phyloP scores from a whole-genome alignment of 352 stramenopile genomes.

The Phytopythium ostracodes region DNA sequence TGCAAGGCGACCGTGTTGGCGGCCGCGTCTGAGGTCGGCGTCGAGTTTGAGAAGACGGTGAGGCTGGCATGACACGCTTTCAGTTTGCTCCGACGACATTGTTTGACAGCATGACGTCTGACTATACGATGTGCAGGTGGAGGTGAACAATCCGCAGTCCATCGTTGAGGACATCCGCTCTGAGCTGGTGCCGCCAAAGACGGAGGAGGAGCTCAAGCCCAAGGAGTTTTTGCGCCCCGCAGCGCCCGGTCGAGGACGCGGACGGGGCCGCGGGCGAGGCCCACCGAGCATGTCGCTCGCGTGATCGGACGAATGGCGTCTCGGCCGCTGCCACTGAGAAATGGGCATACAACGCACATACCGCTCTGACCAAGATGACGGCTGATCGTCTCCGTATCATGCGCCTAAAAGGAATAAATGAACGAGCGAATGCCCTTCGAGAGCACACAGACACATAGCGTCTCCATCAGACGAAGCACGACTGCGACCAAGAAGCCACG shows the following conservation, averaged over 20 bases:
- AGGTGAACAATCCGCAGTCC: constrained; percentile 62
- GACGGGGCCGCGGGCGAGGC: constrained; percentile 44
- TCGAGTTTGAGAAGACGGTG: constrained; percentile 73
- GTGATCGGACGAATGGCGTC: neutral
- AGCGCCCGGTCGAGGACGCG: constrained; percentile 55
- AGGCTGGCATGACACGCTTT: neutral
- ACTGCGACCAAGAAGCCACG: neutral
- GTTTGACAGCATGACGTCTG: too few relatives aligned
- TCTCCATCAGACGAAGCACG: neutral
- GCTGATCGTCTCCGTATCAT: neutral
- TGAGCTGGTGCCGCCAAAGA: constrained; percentile 46
- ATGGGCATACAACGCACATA: too few relatives aligned
- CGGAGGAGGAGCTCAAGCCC: constrained; percentile 57
- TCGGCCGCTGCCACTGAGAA: neutral
- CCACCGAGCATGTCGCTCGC: constrained; percentile 10
- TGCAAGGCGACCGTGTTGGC: constrained; percentile 83
- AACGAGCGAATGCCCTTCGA: neutral
- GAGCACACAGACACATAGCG: too few relatives aligned
- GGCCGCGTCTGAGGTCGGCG: constrained; percentile 50
- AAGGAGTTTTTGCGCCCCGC: constrained; percentile 73
- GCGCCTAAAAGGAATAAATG: neutral
- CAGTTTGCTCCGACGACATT: neutral
- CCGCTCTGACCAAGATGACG: neutral
- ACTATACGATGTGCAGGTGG: constrained; percentile 31
- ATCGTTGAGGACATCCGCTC: constrained; percentile 64